phyloP scores from a whole-genome alignment of 352 stramenopile species.

The Globisporangium rhizosaccharum region DNA sequence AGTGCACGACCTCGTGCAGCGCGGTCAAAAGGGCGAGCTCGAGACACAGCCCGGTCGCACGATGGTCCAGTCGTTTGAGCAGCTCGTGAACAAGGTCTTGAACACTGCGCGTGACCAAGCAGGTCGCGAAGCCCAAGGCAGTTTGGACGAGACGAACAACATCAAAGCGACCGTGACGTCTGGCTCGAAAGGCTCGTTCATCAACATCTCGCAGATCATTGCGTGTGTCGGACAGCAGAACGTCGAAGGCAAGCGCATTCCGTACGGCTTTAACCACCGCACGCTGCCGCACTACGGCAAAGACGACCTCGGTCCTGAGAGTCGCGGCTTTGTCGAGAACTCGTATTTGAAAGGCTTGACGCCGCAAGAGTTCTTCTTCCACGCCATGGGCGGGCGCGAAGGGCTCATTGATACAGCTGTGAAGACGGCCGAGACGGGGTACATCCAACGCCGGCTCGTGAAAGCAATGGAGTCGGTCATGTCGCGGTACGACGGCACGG shows the following conservation, averaged over 20 bases:
- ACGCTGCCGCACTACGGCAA: conserved; percentile 96
- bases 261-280: conserved; percentile 92
- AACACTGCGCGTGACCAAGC: conserved; percentile 86
- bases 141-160: conserved; percentile 96
- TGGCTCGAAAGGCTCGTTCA: conserved; percentile 99
- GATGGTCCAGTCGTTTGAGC: conserved; percentile 99
- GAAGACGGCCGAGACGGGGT: conserved; percentile 99
- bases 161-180: conserved; percentile 99
- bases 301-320: conserved; percentile 97
- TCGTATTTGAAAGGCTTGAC: conserved; percentile 96
- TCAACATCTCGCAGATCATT: conserved; percentile 99
- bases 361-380: conserved; percentile 99
- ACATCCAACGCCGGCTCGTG: conserved; percentile 99
- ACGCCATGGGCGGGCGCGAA: conserved; percentile 99
- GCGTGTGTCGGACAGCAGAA: conserved; percentile 98
- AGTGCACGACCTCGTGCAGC: conserved; percentile 92
- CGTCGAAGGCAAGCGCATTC: conserved; percentile 97
- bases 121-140: conserved; percentile 74
- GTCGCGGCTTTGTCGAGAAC: conserved; percentile 99
- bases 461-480: conserved; percentile 99
- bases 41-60: conserved; percentile 97
- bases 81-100: conserved; percentile 96
- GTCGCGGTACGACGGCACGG: conserved; percentile 97
- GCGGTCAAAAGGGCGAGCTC: conserved; percentile 96
- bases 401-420: conserved; percentile 99